Evolutionary conservation across 495 filamentous ascomycete genomes (phyloP), one percentile per base, ranked within the genome.

Genomic region (Hypoxylon intermedium): DNA sequence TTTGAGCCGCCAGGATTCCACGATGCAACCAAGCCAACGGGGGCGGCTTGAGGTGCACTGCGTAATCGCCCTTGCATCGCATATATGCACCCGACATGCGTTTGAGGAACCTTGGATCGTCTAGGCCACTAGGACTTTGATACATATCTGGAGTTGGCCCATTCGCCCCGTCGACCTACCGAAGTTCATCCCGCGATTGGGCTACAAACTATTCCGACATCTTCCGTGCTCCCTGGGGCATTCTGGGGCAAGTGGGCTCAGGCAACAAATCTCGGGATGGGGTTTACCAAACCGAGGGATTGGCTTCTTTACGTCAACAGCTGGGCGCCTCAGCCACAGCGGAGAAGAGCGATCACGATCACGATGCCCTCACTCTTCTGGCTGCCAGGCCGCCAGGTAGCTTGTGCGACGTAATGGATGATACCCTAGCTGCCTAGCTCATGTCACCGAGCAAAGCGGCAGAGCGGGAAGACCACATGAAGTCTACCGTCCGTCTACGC

Each of bases 101-200:
- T 15, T 62, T 53, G 20, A 37, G 20, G n/a, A 55, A 28, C 33
- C 62, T 34, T 23, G 44, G 28, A 38, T 40, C 46, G 21, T 40
- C 49, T 21, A 50, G 23, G 48, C 38, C 18, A 37, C 49, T 21
- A 50, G 23, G 48, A 44, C 18, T 30, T 9, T 37, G 52, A 34
- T 52, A 46, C 37, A 41, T 44, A 51, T 60, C 45, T 26, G 7
- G 7, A 26, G 4, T 42, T 31, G 26, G 16, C 30, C 43, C 34
- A 34, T 42, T 65, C 47, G 28, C 43, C 43, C 63, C 46, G 30
- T 45, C 26, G 6, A 11, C 52, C 50, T 58, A 53, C 63, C 63
- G 63, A 67, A 58, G 58, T 61, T 67, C 58, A 62, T 58, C 63
- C 63, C 63, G 58, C 43, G n/a, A 67, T 67, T 67, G 63, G 58